phyloP scores from a whole-genome alignment of 2,329 filamentous ascomycete species.

The Gliomastix tumulicola region DNA sequence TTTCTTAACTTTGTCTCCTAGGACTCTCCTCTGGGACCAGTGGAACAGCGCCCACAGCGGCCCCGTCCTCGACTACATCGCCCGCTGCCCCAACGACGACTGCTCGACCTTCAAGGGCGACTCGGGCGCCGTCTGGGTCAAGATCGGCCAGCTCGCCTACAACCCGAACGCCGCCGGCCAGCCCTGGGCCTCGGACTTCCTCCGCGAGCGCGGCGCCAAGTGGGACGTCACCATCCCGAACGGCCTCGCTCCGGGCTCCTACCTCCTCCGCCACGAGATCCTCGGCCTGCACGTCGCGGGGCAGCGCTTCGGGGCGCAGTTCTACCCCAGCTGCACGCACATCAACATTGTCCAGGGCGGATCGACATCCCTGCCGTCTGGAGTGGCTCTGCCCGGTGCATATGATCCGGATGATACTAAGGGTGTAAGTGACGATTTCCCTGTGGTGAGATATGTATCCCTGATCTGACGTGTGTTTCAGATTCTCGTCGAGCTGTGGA shows the following conservation, averaged over 20 bases:
- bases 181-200: constrained; percentile 24
- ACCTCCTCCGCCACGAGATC: constrained; percentile 47
- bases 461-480: no score
- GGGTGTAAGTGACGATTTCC: no score
- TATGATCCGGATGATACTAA: no score
- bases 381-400: no score
- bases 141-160: constrained; percentile 26
- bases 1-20: no score
- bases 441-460: no score
- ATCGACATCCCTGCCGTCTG: no score
- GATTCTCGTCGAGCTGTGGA: no score
- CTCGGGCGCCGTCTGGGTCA: constrained; percentile 21
- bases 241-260: constrained; percentile 45
- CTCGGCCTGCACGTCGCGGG: constrained; percentile 35
- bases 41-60: constrained; percentile 23
- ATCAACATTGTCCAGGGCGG: no score
- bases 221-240: constrained; percentile 38
- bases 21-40: constrained; percentile 22
- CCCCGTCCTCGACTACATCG: constrained; percentile 20
- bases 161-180: constrained; percentile 16
- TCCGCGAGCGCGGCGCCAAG: constrained; percentile 21
- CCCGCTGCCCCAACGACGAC: constrained; percentile 19
- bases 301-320: constrained; percentile 35
- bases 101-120: constrained; percentile 11
- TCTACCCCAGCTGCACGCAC: no score